Conservation (phyloP, 2,329 filamentous ascomycete genomes). For the Dothiorella sarmentorum region DNA sequence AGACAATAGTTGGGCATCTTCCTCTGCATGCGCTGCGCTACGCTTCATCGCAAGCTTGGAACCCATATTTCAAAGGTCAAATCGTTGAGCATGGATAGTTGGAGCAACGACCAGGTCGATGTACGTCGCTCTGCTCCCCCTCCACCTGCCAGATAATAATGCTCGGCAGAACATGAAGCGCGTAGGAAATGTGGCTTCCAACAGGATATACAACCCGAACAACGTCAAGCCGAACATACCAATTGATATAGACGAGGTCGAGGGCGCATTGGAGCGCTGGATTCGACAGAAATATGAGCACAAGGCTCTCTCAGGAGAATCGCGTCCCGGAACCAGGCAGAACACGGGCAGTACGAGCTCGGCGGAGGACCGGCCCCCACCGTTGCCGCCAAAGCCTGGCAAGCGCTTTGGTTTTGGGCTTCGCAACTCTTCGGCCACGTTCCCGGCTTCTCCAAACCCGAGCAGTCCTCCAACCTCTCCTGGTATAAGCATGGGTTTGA, state of each 20-base stretch:
- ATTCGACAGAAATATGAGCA: constrained; percentile 92
- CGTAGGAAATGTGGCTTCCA: constrained; percentile 80
- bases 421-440: constrained; percentile 67
- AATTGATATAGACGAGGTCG: constrained; percentile 85
- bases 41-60: constrained; percentile 91
- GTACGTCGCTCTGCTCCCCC: constrained; percentile 52
- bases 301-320: constrained; percentile 45
- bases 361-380: constrained; percentile 53
- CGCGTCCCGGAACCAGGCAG: constrained; percentile 45
- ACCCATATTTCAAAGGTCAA: constrained; percentile 99
- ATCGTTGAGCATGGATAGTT: constrained; percentile 96
- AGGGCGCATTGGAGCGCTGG: constrained; percentile 91
- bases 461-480: constrained; percentile 43
- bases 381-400: constrained; percentile 58
- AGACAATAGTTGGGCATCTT: constrained; percentile 77
- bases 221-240: constrained; percentile 80
- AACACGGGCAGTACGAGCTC: constrained; percentile 57
- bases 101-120: constrained; percentile 94
- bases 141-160: constrained; percentile 20
- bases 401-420: constrained; percentile 62
- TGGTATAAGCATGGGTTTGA: constrained; percentile 30
- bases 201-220: constrained; percentile 84
- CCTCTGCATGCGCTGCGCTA: constrained; percentile 94
- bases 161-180: constrained; percentile 79
- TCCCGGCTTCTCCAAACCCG: constrained; percentile 58